A percentile compares a stretch with the other conserved stretches of the same genome.
Evolutionary conservation across 2,329 filamentous ascomycete genomes (phyloP).

Genomic region (Cordyceps cicadae): DNA sequence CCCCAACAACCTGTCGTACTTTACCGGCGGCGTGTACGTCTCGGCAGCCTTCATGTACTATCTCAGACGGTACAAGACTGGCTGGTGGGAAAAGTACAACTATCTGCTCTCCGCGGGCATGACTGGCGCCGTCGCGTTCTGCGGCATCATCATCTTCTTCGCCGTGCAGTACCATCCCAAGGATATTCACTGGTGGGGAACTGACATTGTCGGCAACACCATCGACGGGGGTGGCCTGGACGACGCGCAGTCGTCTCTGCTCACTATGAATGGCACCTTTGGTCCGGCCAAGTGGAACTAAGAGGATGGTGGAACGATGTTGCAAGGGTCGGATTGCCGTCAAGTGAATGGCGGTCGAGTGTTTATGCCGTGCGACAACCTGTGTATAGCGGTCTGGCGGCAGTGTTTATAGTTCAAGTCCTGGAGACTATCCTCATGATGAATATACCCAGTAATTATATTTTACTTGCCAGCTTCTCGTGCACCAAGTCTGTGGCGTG

Average conservation of each 20-base stretch:
- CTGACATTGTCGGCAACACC: conserved; percentile 16
- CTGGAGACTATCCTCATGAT: not conserved
- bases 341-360: no score
- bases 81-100: conserved; percentile 40
- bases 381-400: not conserved
- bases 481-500: not conserved
- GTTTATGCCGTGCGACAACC: no score
- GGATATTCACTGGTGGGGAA: conserved; percentile 35
- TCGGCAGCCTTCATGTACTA: conserved; percentile 36
- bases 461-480: not conserved
- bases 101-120: conserved; percentile 34
- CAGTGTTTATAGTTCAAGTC: not conserved
- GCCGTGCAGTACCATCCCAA: conserved; percentile 31
- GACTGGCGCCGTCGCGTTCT: conserved; percentile 32
- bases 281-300: conserved; percentile 5
- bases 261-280: not conserved
- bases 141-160: conserved; percentile 34
- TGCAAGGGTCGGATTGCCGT: not conserved
- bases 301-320: not conserved
- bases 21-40: conserved; percentile 33
- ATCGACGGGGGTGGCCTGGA: conserved; percentile 14
- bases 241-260: not conserved
- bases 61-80: conserved; percentile 28
- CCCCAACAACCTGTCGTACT: conserved; percentile 34
- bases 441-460: conserved; percentile 5